Evolutionary conservation across 371 early-diverging fungal species (phyloP), one percentile per base, ranked within the genome.

Genomic region (Coemansia sp.): DNA sequence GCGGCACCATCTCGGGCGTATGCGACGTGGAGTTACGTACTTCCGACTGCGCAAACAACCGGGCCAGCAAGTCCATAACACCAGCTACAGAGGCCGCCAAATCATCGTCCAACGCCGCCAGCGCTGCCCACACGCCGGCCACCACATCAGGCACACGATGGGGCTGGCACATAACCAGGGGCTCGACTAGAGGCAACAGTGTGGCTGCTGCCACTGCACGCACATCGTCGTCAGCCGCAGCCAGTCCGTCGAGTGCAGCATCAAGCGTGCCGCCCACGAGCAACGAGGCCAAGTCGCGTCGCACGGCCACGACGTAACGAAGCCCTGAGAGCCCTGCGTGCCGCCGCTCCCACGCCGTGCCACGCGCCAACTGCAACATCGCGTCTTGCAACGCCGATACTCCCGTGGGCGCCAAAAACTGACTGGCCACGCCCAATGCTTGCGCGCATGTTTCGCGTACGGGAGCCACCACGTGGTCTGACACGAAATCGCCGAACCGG

Each of bases 391-490:
- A 57, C 22, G 29, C 54, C 40, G 45, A 61, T 39, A 72, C 37
- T 16, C 68, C 64, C 11, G 67, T 64, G 45, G 69, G 81, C 6
- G 84, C 74, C 82, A 91, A 83, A 61, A 86, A 89, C 66, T 90
- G 88, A 53, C 93, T 68, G 24, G 94, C 84, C 4, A 90, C 94
- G 57, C 95, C 95, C 1, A 98, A 78, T 1, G 95, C 89, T 72
- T 97, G 95, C 1, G 97, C 93, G 63, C 94, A 93, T 0, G 96
- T 96, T 72, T 98, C 98, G 56, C 97, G 86, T 5, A 98, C 97
- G 14, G 98, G 98, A 10, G 93, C 92, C 22, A 95, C 94, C 0
- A 94, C 95, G 75, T 92, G 92, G 77, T 97, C 98, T 8, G 93
- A 91, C 8, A 95, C 93, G 80, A 95, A 98, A 81, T 98, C 99